phyloP scores from a whole-genome alignment of 2,329 filamentous ascomycete genomes.

The Neocucurbitaria cava region DNA sequence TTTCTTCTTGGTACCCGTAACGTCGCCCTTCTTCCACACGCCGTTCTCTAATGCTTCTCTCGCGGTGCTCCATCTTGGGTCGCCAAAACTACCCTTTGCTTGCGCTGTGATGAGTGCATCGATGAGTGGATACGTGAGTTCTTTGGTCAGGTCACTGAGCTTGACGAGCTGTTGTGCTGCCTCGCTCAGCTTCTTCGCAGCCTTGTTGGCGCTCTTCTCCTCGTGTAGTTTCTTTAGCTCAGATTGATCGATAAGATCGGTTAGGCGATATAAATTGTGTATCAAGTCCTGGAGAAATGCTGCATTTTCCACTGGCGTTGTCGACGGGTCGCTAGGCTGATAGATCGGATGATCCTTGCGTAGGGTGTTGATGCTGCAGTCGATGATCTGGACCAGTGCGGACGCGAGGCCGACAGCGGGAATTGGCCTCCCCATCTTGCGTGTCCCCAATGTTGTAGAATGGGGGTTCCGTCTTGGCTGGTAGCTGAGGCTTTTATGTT shows the following conservation, averaged over 20 bases:
- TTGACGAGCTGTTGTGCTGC: conserved; percentile 34
- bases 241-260: conserved; percentile 22
- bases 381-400: conserved; percentile 28
- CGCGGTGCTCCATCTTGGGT: conserved; percentile 28
- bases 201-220: conserved; percentile 22
- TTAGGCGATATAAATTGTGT: conserved; percentile 33
- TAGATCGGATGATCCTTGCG: conserved; percentile 32
- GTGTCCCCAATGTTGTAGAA: not conserved
- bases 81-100: conserved; percentile 25
- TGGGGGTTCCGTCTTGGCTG: not conserved
- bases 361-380: conserved; percentile 32
- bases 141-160: conserved; percentile 31
- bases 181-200: conserved; percentile 32
- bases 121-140: conserved; percentile 23
- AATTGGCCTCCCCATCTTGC: conserved; percentile 21
- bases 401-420: conserved; percentile 29
- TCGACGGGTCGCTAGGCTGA: conserved; percentile 20
- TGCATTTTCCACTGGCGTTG: conserved; percentile 23
- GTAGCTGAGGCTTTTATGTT: conserved; percentile 9
- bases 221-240: conserved; percentile 28
- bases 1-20: conserved; percentile 35
- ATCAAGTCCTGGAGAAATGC: conserved; percentile 28
- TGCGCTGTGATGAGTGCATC: conserved; percentile 30
- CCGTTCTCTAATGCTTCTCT: conserved; percentile 43
- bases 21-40: conserved; percentile 41